These are phyloP conservation scores for Abrus precatorius DNA, from an alignment of 306 rosid species.

Conservation along the genomic window DNA sequence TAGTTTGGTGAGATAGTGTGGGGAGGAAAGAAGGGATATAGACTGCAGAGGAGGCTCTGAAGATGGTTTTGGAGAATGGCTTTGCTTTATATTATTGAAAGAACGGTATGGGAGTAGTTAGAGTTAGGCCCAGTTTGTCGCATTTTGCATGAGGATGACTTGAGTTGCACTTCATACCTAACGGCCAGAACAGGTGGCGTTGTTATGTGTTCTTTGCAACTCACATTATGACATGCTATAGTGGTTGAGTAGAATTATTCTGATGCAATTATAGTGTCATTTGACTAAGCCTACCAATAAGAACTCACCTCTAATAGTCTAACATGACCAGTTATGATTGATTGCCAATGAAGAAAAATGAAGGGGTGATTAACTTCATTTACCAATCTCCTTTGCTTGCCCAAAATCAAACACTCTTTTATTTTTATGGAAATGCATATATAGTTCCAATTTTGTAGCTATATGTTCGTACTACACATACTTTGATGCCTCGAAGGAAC, in stretches of 20 bases:
- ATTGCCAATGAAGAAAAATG: conserved; percentile 48
- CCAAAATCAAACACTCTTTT: conserved; percentile 6
- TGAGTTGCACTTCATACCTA: conserved; percentile 74
- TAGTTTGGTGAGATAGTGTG: conserved; percentile 36
- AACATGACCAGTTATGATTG: conserved; percentile 37
- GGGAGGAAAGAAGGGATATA: background rate
- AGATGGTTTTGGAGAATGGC: conserved; percentile 37
- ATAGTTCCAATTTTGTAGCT: conserved; percentile 26
- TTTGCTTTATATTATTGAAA: conserved; percentile 57
- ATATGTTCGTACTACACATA: conserved; percentile 18
- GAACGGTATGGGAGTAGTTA: conserved; percentile 62
- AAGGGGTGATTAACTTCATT: conserved; percentile 14
- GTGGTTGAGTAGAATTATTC: conserved; percentile 55
- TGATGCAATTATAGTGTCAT: conserved; percentile 42
- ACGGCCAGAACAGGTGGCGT: conserved; percentile 38
- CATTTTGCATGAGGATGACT: conserved; percentile 59
- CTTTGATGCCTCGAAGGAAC: conserved; percentile 1
- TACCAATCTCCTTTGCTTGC: background rate
- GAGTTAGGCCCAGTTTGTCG: conserved; percentile 62
- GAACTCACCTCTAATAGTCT: conserved; percentile 10
- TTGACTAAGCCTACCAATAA: conserved; percentile 32
- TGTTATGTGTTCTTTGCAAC: conserved; percentile 12
- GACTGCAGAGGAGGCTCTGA: conserved; percentile 32
- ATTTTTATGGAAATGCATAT: background rate
- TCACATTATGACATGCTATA: conserved; percentile 13